Conservation (phyloP, 192 early-diverging fungal species). For the Podila verticillata region DNA sequence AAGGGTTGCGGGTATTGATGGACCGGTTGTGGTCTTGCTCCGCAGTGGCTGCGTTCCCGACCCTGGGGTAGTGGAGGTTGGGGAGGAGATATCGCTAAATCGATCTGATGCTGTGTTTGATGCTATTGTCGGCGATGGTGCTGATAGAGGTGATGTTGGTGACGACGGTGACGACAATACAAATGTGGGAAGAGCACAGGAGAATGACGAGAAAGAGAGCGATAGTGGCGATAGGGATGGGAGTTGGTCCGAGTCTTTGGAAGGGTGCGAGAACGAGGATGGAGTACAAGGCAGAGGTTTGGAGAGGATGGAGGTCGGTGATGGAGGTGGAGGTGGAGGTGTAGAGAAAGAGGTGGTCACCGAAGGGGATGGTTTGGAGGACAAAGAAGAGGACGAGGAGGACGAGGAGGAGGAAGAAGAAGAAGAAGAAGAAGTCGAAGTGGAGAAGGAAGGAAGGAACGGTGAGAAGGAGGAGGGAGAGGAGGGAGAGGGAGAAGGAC, state of each 20-base stretch:
- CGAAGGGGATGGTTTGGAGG: neutral
- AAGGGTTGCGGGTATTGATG: neutral
- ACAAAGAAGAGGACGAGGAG: conserved; percentile 2
- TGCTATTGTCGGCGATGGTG: conserved; percentile 7
- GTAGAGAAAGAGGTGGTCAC: neutral
- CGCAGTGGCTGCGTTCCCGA: neutral
- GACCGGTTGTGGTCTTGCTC: neutral
- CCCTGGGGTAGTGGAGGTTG: neutral
- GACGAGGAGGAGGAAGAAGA: neutral
- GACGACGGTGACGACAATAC: conserved; percentile 4
- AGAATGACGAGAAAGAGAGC: conserved; percentile 30
- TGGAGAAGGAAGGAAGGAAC: conserved; percentile 5
- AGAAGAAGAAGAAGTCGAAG: conserved; percentile 11
- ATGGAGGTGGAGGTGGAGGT: neutral
- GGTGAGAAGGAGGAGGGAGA: conserved; percentile 8
- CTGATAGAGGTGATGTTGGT: conserved; percentile 7
- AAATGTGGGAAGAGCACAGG: conserved; percentile 30
- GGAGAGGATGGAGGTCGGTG: neutral
- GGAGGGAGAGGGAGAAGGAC: neutral
- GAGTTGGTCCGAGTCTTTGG: conserved; percentile 17
- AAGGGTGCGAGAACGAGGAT: too few species aligned
- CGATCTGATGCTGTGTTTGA: neutral
- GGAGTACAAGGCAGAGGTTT: conserved; percentile 2
- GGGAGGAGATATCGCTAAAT: neutral
- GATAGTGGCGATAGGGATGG: conserved; percentile 25